phyloP scores from a whole-genome alignment of 345 rosid species.

The Combretum micranthum region DNA sequence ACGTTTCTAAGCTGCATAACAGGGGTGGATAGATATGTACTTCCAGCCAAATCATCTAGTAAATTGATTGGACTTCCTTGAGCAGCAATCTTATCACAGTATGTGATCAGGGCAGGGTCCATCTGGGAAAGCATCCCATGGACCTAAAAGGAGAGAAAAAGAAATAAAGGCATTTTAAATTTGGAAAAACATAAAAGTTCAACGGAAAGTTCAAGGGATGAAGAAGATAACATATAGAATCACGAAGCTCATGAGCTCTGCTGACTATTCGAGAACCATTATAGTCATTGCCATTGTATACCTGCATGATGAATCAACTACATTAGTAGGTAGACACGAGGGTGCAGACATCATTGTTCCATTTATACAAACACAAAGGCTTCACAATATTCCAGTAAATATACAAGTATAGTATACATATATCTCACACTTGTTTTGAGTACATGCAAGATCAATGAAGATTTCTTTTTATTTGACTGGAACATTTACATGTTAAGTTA shows the following conservation, averaged over 20 bases:
- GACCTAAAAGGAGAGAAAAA: slow-evolving; percentile 45
- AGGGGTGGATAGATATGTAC: slow-evolving; percentile 54
- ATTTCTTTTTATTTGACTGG: no score
- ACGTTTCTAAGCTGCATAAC: slow-evolving; percentile 71
- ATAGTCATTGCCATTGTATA: slow-evolving; percentile 90
- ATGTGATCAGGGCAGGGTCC: slow-evolving; percentile 84
- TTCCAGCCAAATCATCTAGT: slow-evolving; percentile 67
- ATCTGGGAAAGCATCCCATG: slow-evolving; percentile 98
- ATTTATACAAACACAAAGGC: no score
- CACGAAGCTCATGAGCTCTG: slow-evolving; percentile 90
- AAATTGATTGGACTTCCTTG: slow-evolving; percentile 80
- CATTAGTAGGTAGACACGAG: slow-evolving; percentile 3
- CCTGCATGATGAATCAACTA: slow-evolving; percentile 33
- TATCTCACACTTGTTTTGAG: no score
- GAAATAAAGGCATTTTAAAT: neutral
- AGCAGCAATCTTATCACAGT: slow-evolving; percentile 80
- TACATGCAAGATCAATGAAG: no score
- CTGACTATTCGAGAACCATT: slow-evolving; percentile 93
- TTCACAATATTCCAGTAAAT: no score
- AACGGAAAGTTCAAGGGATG: neutral
- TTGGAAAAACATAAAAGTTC: neutral
- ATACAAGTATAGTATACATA: no score
- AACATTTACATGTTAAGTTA: no score
- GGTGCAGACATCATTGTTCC: neutral
- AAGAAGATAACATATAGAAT: slow-evolving; percentile 47